A percentile compares a stretch with the other conserved stretches of the same genome.
phyloP scores from a whole-genome alignment of 2,329 filamentous ascomycete species.

The Fusarium burgessii region DNA sequence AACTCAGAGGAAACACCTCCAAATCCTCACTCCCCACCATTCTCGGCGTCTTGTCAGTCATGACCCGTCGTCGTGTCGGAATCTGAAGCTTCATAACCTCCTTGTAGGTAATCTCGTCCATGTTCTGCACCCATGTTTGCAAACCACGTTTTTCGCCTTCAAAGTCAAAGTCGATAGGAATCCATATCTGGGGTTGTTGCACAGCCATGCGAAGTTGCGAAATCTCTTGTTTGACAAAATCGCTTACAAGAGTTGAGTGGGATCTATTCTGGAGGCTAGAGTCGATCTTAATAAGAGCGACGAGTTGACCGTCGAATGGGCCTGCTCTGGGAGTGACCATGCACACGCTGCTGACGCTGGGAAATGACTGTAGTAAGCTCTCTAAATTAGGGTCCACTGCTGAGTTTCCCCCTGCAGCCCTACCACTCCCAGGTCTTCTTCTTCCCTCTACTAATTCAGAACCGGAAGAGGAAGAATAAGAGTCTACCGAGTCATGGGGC shows the following conservation, averaged over 20 bases:
- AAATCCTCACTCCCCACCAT: constrained; percentile 44
- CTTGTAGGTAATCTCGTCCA: constrained; percentile 59
- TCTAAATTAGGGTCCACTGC: constrained; percentile 47
- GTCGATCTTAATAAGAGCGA: constrained; percentile 59
- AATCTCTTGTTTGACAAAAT: constrained; percentile 57
- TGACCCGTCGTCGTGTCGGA: constrained; percentile 50
- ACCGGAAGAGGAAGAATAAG: constrained; percentile 8
- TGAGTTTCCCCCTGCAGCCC: constrained; percentile 15
- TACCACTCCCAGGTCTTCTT: constrained; percentile 12
- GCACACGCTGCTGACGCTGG: constrained; percentile 56
- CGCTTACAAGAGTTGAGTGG: constrained; percentile 45
- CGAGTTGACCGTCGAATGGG: constrained; percentile 61
- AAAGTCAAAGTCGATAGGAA: constrained; percentile 57
- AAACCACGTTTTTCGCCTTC: constrained; percentile 57
- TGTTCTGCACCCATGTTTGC: constrained; percentile 67
- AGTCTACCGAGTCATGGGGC: constrained; percentile 23
- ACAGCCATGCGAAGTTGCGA: constrained; percentile 57
- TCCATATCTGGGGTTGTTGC: constrained; percentile 61
- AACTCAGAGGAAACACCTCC: constrained; percentile 60
- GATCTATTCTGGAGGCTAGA: constrained; percentile 41
- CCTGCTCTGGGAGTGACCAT: constrained; percentile 62
- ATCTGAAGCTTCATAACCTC: constrained; percentile 61
- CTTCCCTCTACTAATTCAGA: neutral
- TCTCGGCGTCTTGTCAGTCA: neutral
- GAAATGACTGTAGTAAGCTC: constrained; percentile 55